These are phyloP conservation scores for Daedalea quercina DNA, from an alignment of 768 basidiomycete genomes.

Conservation along the genomic window DNA sequence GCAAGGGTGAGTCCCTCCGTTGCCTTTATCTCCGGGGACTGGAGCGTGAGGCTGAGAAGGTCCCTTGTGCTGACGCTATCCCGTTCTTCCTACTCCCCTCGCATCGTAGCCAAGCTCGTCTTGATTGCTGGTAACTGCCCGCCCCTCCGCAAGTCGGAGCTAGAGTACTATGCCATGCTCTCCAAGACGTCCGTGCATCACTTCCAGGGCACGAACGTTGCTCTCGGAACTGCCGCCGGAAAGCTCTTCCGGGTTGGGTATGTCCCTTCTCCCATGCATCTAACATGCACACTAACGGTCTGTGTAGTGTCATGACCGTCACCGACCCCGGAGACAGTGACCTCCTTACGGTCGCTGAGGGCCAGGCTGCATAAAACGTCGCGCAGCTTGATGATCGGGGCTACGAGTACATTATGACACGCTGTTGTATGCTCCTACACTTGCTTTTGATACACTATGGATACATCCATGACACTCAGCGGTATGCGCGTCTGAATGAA, in stretches of 20 bases:
- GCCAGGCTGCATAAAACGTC: conserved; percentile 47
- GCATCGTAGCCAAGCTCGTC: conserved; percentile 86
- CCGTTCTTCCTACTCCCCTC: conserved; percentile 10
- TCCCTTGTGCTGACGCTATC: conserved; percentile 72
- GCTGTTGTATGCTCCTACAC: conserved; percentile 1
- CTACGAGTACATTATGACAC: conserved; percentile 2
- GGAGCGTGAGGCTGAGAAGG: conserved; percentile 99
- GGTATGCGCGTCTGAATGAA: no score
- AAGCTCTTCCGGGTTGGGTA: conserved; percentile 98
- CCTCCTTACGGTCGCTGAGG: conserved; percentile 82
- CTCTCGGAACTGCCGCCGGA: conserved; percentile 97
- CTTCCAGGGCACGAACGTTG: conserved; percentile 95
- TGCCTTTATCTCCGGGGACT: conserved; percentile 71
- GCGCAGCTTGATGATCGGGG: conserved; percentile 8
- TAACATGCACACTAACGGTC: not conserved
- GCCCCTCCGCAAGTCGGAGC: conserved; percentile 96
- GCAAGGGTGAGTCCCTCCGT: conserved; percentile 75
- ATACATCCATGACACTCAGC: not conserved
- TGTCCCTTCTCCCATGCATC: conserved; percentile 15
- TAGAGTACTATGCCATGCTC: conserved; percentile 99
- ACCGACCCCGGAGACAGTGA: conserved; percentile 95
- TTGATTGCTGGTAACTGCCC: conserved; percentile 99
- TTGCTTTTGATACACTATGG: conserved; percentile 1
- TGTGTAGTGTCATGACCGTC: conserved; percentile 88
- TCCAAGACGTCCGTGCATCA: conserved; percentile 99